These are phyloP conservation scores for Calendula officinalis DNA, from an alignment of 129 eudicot genomes.

Conservation along the genomic window DNA sequence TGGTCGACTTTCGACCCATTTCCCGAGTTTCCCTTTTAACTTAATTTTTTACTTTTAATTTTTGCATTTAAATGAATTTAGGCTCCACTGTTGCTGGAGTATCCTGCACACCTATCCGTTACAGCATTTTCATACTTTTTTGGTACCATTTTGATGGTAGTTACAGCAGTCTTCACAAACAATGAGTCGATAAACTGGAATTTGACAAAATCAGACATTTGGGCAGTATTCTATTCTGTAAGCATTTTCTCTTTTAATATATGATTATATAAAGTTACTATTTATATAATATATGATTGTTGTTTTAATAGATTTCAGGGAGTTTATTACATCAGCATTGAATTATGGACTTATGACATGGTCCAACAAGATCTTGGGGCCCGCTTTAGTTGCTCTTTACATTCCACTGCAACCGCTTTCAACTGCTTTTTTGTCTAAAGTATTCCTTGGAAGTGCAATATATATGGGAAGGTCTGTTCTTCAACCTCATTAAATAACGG, in stretches of 20 bases:
- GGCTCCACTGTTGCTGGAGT: constrained; percentile 86
- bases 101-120: constrained; percentile 96
- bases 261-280: too few species aligned
- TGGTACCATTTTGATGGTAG: constrained; percentile 78
- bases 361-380: constrained; percentile 95
- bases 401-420: constrained; percentile 97
- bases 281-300: constrained; percentile 5
- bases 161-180: constrained; percentile 55
- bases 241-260: constrained; percentile 31
- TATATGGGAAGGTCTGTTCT: constrained; percentile 85
- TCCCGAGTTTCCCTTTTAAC: too few species aligned
- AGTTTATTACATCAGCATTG: constrained; percentile 77
- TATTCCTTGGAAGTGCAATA: constrained; percentile 89
- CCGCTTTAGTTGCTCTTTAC: constrained; percentile 88
- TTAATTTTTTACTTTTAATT: not conserved
- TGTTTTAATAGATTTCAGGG: constrained; percentile 51
- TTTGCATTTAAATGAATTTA: constrained; percentile 26
- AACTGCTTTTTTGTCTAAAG: constrained; percentile 78
- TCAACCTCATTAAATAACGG: not conserved
- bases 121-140: constrained; percentile 91
- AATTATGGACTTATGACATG: constrained; percentile 88
- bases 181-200: constrained; percentile 64
- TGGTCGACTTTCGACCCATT: too few species aligned
- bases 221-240: constrained; percentile 92
- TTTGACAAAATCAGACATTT: constrained; percentile 64